phyloP scores from a whole-genome alignment of 495 filamentous ascomycete genomes.

The Tuber melanosporum region DNA sequence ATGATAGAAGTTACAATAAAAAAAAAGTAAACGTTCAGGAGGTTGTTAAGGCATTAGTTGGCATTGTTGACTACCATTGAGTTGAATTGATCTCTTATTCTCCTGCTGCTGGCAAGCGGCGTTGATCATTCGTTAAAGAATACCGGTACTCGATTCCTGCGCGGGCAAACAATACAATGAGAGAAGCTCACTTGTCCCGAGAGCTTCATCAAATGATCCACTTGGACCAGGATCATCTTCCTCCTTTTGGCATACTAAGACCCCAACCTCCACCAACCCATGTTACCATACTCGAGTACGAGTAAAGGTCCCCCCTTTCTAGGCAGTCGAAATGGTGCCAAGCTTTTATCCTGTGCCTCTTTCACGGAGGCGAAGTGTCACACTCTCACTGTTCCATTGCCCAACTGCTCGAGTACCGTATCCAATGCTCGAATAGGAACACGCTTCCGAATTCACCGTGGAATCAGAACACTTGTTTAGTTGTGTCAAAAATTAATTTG shows the following conservation, averaged over 20 bases:
- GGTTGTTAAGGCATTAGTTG: neutral
- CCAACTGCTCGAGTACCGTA: neutral
- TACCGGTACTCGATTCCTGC: neutral
- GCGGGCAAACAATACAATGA: neutral
- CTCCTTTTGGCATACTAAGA: slow-evolving; percentile 32
- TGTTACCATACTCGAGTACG: neutral
- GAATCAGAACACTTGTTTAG: neutral
- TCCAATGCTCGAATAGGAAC: neutral
- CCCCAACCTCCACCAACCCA: slow-evolving; percentile 27
- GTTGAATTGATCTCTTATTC: neutral
- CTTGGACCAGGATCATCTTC: slow-evolving; percentile 25
- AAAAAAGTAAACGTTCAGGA: neutral
- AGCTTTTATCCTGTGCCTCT: neutral
- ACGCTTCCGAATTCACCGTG: neutral
- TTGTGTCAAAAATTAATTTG: slow-evolving; percentile 2
- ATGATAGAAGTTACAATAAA: neutral
- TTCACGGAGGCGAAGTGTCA: neutral
- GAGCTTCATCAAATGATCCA: neutral
- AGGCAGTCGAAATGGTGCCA: neutral
- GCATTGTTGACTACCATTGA: neutral
- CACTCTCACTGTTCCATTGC: neutral
- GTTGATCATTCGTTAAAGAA: neutral
- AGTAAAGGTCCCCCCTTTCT: neutral
- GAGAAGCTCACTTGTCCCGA: neutral
- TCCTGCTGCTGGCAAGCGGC: neutral